Percentiles rank a stretch among this genome's conserved stretches.
Conservation (phyloP, 352 stramenopile species). For the Elongisporangium undulatum region DNA sequence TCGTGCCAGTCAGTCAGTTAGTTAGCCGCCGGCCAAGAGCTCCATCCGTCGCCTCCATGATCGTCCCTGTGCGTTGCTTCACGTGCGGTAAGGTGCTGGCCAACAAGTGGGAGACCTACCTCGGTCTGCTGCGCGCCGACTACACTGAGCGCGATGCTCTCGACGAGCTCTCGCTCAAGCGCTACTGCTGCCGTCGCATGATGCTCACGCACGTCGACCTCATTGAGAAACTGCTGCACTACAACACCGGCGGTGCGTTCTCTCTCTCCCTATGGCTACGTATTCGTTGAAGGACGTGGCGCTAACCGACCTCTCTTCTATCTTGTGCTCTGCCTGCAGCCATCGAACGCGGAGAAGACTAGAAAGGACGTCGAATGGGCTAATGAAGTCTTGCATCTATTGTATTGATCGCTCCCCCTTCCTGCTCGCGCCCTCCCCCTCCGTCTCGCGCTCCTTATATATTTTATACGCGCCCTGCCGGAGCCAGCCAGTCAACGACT, state of each 20-base stretch:
- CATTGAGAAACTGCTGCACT: constrained; percentile 99
- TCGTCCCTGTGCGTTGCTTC: constrained; percentile 99
- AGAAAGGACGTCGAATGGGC: constrained; percentile 3
- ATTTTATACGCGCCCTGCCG: constrained; percentile 14
- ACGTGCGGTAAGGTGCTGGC: constrained; percentile 99
- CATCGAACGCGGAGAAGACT: constrained; percentile 80
- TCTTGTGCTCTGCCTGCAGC: constrained; percentile 24
- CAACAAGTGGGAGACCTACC: constrained; percentile 99
- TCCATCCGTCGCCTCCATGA: constrained; percentile 80
- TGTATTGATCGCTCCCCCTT: not conserved
- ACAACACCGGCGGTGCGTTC: constrained; percentile 93
- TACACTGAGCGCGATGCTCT: constrained; percentile 97
- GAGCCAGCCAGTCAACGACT: not conserved
- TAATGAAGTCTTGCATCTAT: not conserved
- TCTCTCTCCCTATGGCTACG: constrained; percentile 1
- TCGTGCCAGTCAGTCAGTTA: not conserved
- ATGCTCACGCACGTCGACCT: constrained; percentile 99
- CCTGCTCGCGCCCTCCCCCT: constrained; percentile 5
- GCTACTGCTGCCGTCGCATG: constrained; percentile 99
- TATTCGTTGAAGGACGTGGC: not conserved
- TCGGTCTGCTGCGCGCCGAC: constrained; percentile 95
- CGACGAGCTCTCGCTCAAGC: constrained; percentile 97
- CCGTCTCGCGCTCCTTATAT: constrained; percentile 22
- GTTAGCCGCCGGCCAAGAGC: not conserved
- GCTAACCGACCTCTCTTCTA: constrained; percentile 5